These are phyloP conservation scores for Corchorus capsularis DNA, from an alignment of 345 rosid species.

Conservation along the genomic window DNA sequence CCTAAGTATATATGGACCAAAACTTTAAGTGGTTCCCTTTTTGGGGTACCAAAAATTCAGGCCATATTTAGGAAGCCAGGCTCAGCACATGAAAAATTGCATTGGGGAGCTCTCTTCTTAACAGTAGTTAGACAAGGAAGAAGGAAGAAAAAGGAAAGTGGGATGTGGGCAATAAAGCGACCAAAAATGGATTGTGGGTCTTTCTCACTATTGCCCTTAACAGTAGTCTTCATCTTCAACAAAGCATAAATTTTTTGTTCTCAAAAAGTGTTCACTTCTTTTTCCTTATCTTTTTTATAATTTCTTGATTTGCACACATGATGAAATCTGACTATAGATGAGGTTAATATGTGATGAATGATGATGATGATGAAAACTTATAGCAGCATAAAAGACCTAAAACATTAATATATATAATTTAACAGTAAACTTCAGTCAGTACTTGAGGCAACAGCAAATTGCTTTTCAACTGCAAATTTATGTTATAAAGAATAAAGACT, in stretches of 20 bases:
- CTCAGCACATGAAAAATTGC: conserved; percentile 18
- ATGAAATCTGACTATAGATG: conserved; percentile 16
- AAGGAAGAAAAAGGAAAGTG: conserved; percentile 24
- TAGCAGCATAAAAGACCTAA: conserved; percentile 2
- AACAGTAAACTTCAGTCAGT: conserved; percentile 15
- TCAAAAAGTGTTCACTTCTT: conserved; percentile 39
- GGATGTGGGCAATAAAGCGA: conserved; percentile 31
- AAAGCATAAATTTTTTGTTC: conserved; percentile 17
- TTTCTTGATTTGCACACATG: conserved; percentile 9
- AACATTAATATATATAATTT: conserved; percentile 13
- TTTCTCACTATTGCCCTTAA: conserved; percentile 10
- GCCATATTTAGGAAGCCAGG: conserved; percentile 19
- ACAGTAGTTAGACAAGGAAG: conserved; percentile 28
- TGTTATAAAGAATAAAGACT: not conserved
- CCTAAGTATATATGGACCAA: not conserved
- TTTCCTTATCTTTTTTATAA: conserved; percentile 31
- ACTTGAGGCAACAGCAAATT: not conserved
- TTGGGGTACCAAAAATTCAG: conserved; percentile 33
- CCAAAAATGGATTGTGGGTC: conserved; percentile 31
- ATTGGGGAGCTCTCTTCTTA: conserved; percentile 25
- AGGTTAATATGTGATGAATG: not conserved
- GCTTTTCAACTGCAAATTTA: not conserved
- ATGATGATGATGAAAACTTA: not conserved
- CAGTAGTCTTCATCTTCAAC: conserved; percentile 27
- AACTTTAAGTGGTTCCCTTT: conserved; percentile 25